phyloP scores from a whole-genome alignment of 208 protist species.

The Acanthamoeba rhysodes region DNA sequence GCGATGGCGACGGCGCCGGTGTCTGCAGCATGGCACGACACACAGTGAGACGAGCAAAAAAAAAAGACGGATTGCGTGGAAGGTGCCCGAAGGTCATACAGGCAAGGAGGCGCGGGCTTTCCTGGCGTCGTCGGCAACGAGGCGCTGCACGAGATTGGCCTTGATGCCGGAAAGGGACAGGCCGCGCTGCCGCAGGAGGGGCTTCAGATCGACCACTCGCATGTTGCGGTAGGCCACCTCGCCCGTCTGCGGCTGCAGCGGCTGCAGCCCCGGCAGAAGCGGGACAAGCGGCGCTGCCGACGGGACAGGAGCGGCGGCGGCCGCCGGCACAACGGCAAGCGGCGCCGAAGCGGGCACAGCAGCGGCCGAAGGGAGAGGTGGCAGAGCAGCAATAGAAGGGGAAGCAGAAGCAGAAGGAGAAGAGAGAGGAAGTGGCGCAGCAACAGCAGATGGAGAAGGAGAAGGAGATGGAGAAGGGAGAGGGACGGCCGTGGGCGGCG shows the following conservation, averaged over 20 bases:
- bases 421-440: too few species aligned
- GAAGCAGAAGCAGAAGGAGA: too few species aligned
- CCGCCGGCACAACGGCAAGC: background rate
- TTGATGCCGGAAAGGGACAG: background rate
- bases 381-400: background rate
- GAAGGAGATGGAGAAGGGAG: too few species aligned
- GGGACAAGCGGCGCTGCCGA: background rate
- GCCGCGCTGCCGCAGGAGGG: background rate
- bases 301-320: background rate
- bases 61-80: too few species aligned
- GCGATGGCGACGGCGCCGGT: too few species aligned
- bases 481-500: too few species aligned
- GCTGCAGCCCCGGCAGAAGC: background rate
- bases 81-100: too few species aligned
- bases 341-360: background rate
- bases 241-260: background rate
- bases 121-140: background rate
- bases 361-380: background rate
- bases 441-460: too few species aligned
- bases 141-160: background rate
- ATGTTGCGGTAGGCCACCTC: conserved; percentile 26
- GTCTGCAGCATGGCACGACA: too few species aligned
- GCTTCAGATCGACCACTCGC: background rate
- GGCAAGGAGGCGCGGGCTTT: background rate
- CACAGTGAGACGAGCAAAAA: too few species aligned